Conservation (phyloP, 1,139 yeast species). For the Saccharomycopsis phalli region DNA sequence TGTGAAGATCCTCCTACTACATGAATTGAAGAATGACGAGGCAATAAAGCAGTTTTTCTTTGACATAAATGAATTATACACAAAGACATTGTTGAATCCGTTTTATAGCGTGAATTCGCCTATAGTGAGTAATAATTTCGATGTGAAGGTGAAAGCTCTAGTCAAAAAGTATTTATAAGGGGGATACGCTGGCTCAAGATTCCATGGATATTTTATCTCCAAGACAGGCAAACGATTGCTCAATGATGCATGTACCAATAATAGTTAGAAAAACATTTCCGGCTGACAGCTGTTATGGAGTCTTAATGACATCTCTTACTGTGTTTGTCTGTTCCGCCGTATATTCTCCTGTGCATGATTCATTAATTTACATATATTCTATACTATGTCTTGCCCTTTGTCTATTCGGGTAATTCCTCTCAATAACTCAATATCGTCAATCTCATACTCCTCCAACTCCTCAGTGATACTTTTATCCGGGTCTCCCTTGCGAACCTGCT, state of each 20-base stretch:
- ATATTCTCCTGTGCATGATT: too few relatives aligned
- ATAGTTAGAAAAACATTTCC: too few relatives aligned
- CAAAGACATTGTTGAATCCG: conserved; percentile 78
- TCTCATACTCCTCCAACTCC: conserved; percentile 15
- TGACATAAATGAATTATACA: conserved; percentile 82
- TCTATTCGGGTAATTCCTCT: conserved; percentile 25
- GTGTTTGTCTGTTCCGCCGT: too few relatives aligned
- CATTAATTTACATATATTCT: too few relatives aligned
- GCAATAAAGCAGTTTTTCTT: conserved; percentile 73
- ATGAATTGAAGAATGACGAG: conserved; percentile 63
- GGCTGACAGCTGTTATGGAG: too few relatives aligned
- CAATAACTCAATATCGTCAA: conserved; percentile 27
- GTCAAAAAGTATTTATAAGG: conserved; percentile 55
- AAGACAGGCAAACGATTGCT: too few relatives aligned
- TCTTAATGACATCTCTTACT: too few relatives aligned
- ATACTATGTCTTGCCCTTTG: too few relatives aligned
- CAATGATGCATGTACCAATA: too few relatives aligned
- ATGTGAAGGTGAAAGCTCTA: conserved; percentile 56
- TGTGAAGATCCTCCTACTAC: conserved; percentile 70
- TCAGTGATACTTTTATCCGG: background rate
- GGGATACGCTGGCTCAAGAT: too few relatives aligned
- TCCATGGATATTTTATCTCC: too few relatives aligned
- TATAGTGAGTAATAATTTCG: conserved; percentile 68
- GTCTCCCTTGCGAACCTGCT: background rate
- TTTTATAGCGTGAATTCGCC: conserved; percentile 74